Percentiles rank a stretch among this genome's conserved stretches.
Evolutionary conservation across 495 filamentous ascomycete species (phyloP).

Genomic region (Rhypophila decipiens): DNA sequence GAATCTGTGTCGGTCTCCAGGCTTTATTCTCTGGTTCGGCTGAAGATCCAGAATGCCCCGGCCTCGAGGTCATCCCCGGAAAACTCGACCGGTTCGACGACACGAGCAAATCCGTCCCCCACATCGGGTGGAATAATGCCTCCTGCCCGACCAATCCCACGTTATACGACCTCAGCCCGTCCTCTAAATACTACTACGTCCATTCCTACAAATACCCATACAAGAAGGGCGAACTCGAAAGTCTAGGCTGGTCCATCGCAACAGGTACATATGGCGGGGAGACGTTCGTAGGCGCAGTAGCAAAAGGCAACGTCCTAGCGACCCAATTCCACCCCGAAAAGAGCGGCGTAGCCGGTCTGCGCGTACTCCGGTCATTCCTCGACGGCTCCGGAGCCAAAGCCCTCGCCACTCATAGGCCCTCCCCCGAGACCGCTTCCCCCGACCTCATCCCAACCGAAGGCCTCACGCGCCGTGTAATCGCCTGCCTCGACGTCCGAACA

Average conservation of each 20-base stretch:
- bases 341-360: slow-evolving; percentile 79
- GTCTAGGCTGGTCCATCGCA: slow-evolving; percentile 80
- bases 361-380: slow-evolving; percentile 79
- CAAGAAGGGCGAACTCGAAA: slow-evolving; percentile 59
- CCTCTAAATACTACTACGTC: slow-evolving; percentile 97
- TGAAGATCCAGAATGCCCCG: slow-evolving; percentile 63
- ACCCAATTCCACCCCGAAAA: slow-evolving; percentile 99
- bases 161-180: slow-evolving; percentile 67
- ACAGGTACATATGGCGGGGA: slow-evolving; percentile 82
- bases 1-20: slow-evolving; percentile 92
- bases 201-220: slow-evolving; percentile 89
- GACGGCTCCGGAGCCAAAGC: slow-evolving; percentile 52
- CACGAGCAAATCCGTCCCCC: slow-evolving; percentile 77
- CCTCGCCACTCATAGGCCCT: slow-evolving; percentile 18
- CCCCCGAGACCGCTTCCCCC: background rate
- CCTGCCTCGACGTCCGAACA: slow-evolving; percentile 92
- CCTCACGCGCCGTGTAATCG: slow-evolving; percentile 83
- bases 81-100: slow-evolving; percentile 71
- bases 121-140: slow-evolving; percentile 97
- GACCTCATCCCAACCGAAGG: slow-evolving; percentile 44
- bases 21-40: slow-evolving; percentile 80
- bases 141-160: slow-evolving; percentile 39
- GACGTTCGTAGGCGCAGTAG: slow-evolving; percentile 86
- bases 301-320: slow-evolving; percentile 74
- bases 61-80: slow-evolving; percentile 68